Evolutionary conservation across 495 filamentous ascomycete genomes (phyloP).

Genomic region (Talaromyces wortmannii): DNA sequence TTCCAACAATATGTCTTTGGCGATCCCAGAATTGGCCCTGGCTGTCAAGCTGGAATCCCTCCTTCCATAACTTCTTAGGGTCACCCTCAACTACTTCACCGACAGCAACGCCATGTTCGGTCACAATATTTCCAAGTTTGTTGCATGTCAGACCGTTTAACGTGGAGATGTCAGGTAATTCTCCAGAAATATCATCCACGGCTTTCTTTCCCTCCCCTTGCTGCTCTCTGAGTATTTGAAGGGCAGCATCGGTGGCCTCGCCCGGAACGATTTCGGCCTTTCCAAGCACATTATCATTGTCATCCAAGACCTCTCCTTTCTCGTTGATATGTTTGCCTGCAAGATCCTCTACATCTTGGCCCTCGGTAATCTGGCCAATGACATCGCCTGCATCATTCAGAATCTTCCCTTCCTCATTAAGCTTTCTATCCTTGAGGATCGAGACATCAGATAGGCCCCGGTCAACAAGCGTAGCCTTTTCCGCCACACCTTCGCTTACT

Average conservation of each 20-base stretch:
- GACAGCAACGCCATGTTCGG: conserved; percentile 43
- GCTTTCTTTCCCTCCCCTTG: no score
- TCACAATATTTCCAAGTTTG: conserved; percentile 54
- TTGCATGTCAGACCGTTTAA: conserved; percentile 55
- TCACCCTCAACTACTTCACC: conserved; percentile 57
- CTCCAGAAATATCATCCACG: conserved; percentile 14
- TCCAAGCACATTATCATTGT: conserved; percentile 17
- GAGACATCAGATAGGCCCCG: no score
- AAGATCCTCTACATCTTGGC: no score
- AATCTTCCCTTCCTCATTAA: no score
- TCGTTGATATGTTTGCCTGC: no score
- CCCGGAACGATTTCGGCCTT: conserved; percentile 17
- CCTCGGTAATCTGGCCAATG: no score
- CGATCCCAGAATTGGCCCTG: conserved; percentile 59
- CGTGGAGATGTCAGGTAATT: conserved; percentile 47
- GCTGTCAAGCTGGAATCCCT: conserved; percentile 48
- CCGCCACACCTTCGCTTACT: no score
- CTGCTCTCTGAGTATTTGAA: no score
- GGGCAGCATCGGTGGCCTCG: conserved; percentile 20
- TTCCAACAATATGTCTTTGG: conserved; percentile 53
- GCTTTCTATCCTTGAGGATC: no score
- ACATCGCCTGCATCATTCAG: no score
- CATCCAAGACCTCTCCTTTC: no score
- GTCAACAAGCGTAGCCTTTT: no score
- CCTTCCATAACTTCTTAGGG: conserved; percentile 47